Base-by-base conservation (phyloP, 371 early-diverging fungal species). In the Lichtheimia ornata region DNA sequence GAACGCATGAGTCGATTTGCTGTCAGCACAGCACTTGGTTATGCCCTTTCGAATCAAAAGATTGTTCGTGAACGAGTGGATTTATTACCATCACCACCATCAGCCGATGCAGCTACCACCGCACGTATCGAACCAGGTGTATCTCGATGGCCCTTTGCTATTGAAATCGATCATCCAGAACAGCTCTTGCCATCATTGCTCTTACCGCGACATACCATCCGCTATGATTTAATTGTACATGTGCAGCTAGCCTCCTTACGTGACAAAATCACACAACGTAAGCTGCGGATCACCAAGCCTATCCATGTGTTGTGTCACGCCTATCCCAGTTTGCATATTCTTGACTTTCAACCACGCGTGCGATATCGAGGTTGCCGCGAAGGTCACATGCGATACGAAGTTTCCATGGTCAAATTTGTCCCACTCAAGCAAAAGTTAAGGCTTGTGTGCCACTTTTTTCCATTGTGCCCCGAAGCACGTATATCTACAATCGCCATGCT, bases 291-390 rank as follows among this genome's bases (percentile, higher is more conserved):
- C 5, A 43, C 30, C 35, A 41, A 44, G n/a, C 24, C 53, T 1
- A 68, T 72, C 40, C 54, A 63, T 40, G 62, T 76, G n/a, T 58
- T 47, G 9, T 65, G 61, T 22, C 71, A 76, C 41, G 28, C 58
- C 7, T 66, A 66, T 62, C 65, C 73, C 13, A 73, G 67, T 30
- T 7, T 73, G 17, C 50, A 66, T 17, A 54, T 62, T 13, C 62
- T 72, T 24, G 25, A 56, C 17, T 45, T 17, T 5, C 49, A 62
- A 50, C 61, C 64, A 9, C 65, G 69, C n/a, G 52, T 70, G 40
- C 63, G 73, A 18, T 76, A 71, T 45, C 61, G 69, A 24, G 76
- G 76, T 4, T 45, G 28, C 6, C 30, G 76, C 20, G 41, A 63
- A 52, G 57, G 52, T 0, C 59, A 30, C 13, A 35, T 76, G 14